Conservation (phyloP, 2,329 filamentous ascomycete species). For the Ascochyta koolunga region DNA sequence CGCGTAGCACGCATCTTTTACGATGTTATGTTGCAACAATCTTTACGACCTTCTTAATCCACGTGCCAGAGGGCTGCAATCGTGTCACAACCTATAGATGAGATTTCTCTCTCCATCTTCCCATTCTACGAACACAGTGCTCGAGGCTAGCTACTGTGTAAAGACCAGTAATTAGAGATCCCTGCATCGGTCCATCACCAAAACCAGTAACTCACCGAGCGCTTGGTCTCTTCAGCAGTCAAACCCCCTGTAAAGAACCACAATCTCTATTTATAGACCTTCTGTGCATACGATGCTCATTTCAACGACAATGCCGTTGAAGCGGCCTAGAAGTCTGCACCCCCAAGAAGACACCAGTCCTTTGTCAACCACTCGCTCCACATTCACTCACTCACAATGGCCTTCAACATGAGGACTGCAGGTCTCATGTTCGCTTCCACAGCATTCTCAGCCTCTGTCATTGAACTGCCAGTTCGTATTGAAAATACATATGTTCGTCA, state of each 20-base stretch:
- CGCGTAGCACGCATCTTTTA: neutral
- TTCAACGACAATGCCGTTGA: neutral
- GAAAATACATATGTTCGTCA: conserved; percentile 11
- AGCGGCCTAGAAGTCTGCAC: conserved; percentile 1
- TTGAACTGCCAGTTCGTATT: conserved; percentile 22
- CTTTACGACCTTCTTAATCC: neutral
- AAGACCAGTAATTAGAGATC: neutral
- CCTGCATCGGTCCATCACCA: neutral
- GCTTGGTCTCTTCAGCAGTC: neutral
- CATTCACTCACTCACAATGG: neutral
- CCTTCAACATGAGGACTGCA: neutral
- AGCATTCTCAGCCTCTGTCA: conserved; percentile 17
- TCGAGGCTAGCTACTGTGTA: neutral
- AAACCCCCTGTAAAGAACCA: conserved; percentile 7
- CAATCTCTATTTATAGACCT: conserved; percentile 1
- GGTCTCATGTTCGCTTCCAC: neutral
- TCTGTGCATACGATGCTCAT: conserved; percentile 14
- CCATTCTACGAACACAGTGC: neutral
- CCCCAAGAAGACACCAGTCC: neutral
- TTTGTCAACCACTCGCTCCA: neutral
- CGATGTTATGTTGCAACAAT: neutral
- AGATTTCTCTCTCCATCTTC: neutral
- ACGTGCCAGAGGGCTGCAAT: neutral
- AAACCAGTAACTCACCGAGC: neutral
- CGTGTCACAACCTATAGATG: neutral